Conservation (phyloP, 805 yeast species). For the Brettanomyces naardenensis region DNA sequence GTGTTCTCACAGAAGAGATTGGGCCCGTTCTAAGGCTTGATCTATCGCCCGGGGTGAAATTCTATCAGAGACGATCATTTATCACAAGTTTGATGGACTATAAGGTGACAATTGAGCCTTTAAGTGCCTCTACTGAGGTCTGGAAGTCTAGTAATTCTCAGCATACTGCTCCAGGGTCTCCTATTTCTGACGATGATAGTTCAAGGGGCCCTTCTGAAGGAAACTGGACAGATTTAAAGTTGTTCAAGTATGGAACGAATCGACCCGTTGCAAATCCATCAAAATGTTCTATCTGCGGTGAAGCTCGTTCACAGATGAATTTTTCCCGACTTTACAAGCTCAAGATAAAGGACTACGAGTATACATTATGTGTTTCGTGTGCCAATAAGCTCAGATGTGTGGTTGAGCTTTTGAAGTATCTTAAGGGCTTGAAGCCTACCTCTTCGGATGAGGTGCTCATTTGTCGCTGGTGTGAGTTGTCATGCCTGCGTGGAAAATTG, state of each 20-base stretch:
- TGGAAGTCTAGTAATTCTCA: constrained; percentile 31
- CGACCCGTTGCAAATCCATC: constrained; percentile 70
- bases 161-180: neutral
- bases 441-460: constrained; percentile 27
- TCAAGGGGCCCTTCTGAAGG: no score
- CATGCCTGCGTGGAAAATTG: constrained; percentile 59
- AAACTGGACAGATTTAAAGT: no score
- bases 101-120: constrained; percentile 76
- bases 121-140: constrained; percentile 73
- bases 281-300: constrained; percentile 84
- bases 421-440: constrained; percentile 39
- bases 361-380: constrained; percentile 79
- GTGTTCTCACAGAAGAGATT: constrained; percentile 66
- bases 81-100: constrained; percentile 71
- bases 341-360: constrained; percentile 34
- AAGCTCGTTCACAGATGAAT: constrained; percentile 56
- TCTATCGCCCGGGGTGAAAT: constrained; percentile 55
- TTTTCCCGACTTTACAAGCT: constrained; percentile 73
- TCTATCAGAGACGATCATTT: constrained; percentile 47
- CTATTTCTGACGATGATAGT: constrained; percentile 9
- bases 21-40: constrained; percentile 66
- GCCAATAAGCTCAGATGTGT: constrained; percentile 69
- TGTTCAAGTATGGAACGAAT: constrained; percentile 24
- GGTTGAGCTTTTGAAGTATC: constrained; percentile 74
- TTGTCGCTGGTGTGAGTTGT: constrained; percentile 48